phyloP scores from a whole-genome alignment of 805 yeast species.

The Myxozyma melibiosi region DNA sequence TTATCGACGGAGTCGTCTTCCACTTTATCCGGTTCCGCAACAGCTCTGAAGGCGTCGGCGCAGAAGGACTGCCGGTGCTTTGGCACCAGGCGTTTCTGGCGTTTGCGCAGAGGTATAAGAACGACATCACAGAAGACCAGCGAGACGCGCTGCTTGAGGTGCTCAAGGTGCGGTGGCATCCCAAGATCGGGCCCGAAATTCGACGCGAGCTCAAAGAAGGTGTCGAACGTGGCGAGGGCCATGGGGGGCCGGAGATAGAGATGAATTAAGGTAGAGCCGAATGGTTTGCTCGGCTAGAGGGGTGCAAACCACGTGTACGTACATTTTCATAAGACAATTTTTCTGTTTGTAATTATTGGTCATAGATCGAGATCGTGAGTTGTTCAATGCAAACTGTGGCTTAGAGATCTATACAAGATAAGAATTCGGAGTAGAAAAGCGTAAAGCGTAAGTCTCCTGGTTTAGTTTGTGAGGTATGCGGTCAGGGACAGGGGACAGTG shows the following conservation, averaged over 20 bases:
- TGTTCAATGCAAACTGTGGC: too few relatives aligned
- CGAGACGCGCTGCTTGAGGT: conserved; percentile 91
- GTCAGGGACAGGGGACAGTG: too few relatives aligned
- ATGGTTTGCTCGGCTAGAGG: not conserved
- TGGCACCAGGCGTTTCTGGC: conserved; percentile 97
- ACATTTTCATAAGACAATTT: too few relatives aligned
- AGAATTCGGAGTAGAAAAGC: too few relatives aligned
- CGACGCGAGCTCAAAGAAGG: conserved; percentile 93
- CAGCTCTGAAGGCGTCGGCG: conserved; percentile 45
- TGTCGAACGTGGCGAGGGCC: conserved; percentile 45
- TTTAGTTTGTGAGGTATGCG: too few relatives aligned
- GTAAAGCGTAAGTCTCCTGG: too few relatives aligned
- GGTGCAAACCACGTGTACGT: too few relatives aligned
- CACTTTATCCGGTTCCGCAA: conserved; percentile 88
- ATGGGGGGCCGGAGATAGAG: conserved; percentile 1
- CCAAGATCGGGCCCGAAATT: conserved; percentile 87
- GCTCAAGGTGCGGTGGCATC: conserved; percentile 85
- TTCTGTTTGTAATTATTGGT: too few relatives aligned
- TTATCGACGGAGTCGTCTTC: conserved; percentile 89
- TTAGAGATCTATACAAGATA: too few relatives aligned
- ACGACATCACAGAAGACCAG: conserved; percentile 98
- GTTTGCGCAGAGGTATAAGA: conserved; percentile 94
- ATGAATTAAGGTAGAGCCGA: conserved; percentile 2
- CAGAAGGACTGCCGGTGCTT: conserved; percentile 72
- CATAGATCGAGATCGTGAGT: too few relatives aligned